phyloP scores from a whole-genome alignment of 208 protist species.

The Leishmania martiniquensis region DNA sequence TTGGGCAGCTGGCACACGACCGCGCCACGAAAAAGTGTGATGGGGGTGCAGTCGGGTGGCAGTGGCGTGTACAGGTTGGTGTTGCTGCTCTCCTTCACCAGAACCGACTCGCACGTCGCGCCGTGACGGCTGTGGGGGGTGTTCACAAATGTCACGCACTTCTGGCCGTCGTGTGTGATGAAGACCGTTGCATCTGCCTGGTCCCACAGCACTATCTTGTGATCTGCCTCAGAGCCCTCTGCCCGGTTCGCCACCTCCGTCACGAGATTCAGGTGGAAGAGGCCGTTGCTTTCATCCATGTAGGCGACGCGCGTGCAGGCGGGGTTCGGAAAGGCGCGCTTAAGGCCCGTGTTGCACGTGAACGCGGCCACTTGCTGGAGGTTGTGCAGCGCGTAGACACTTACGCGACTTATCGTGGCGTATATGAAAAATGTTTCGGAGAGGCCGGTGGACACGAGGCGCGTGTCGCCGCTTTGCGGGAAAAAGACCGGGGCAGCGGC shows the following conservation, averaged over 20 bases:
- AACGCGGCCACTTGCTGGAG: slow-evolving; percentile 89
- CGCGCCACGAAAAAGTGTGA: slow-evolving; percentile 80
- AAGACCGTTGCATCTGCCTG: slow-evolving; percentile 91
- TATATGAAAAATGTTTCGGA: slow-evolving; percentile 95
- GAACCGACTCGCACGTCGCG: slow-evolving; percentile 80
- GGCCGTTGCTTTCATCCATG: slow-evolving; percentile 83
- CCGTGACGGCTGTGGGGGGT: slow-evolving; percentile 87
- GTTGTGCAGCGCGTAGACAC: slow-evolving; percentile 86
- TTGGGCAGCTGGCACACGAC: slow-evolving; percentile 79
- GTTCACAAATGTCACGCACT: slow-evolving; percentile 92
- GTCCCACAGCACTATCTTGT: slow-evolving; percentile 93
- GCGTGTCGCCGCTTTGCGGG: slow-evolving; percentile 39
- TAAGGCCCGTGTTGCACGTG: slow-evolving; percentile 61
- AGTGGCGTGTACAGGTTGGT: slow-evolving; percentile 78
- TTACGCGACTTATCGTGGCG: slow-evolving; percentile 79
- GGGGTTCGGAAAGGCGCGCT: slow-evolving; percentile 82
- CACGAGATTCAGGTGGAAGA: slow-evolving; percentile 93
- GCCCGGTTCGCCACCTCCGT: slow-evolving; percentile 81
- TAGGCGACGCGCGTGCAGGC: slow-evolving; percentile 92
- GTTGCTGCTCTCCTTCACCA: slow-evolving; percentile 58
- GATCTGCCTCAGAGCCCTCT: slow-evolving; percentile 66
- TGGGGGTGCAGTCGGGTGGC: slow-evolving; percentile 66
- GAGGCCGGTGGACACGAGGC: slow-evolving; percentile 84
- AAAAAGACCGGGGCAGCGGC: slow-evolving; percentile 24
- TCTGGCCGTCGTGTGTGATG: slow-evolving; percentile 65